Evolutionary conservation across 371 early-diverging fungal species (phyloP), one percentile per base, ranked within the genome.

Genomic region (Mortierella sp.): DNA sequence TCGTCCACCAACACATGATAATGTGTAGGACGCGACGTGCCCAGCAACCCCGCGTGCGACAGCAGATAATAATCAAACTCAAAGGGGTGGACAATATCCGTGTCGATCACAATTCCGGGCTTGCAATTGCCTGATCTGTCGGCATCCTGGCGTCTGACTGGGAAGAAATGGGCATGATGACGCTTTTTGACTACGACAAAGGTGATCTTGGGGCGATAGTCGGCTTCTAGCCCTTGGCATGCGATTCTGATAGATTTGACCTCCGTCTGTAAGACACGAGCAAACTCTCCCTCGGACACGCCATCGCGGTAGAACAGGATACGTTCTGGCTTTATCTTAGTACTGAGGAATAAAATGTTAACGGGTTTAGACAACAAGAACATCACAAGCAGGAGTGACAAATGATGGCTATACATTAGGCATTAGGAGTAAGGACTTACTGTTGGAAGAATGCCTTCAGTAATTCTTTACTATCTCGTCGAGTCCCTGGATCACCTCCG

Each of bases 261-360:
- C 81, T 99, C 27, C 14, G 70, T 73, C 7, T 87, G 80, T 21
- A 93, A 78, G 4, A 97, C 95, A 62, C 89, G 86, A 31, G 79
- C 64, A 75, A 97, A 96, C 79, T 97, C 94, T 21, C 94, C 90
- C 52, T 99, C 98, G 9, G 94, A 93, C 6, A 98, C 92, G 58
- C 93, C 94, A 83, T 95, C 95, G 65, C 99, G 93, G 78, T 95
- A 99, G 72, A 97, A 95, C 12, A 99, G 60, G 28, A 99, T 93
- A 32, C 94, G 87, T 24, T 86, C 85, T 6, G 99, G 99, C 72
- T 92, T 85, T 44, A 80, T 72, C 87, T 53, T 92, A 87, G 71
- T 94, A n/a, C 56, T 56, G 17, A 19, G 11, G 39, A 39, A 39
- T 39, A 14, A 14, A 39, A 39, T 39, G 39, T 11, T 17, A 39